Base-by-base conservation (phyloP, 2,329 filamentous ascomycete genomes). In the Aspergillus fumigatiaffinis region DNA sequence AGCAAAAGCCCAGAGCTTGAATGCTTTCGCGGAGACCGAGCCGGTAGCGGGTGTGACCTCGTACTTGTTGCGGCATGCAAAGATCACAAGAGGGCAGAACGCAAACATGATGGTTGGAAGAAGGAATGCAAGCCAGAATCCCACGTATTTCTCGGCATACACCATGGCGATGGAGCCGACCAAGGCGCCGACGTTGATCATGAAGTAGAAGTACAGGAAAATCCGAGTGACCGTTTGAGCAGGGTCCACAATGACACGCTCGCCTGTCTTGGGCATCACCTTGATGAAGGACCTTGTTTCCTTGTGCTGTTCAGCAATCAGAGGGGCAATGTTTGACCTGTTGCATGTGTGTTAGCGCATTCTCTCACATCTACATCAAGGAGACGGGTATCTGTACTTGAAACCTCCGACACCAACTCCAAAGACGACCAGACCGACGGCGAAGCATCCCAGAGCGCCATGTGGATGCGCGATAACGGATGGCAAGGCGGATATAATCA, bases 341-440 rank as follows among this genome's bases (percentile, higher is more conserved):
- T 44, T 23, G 7, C 1, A 3, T 2, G 3, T 20, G 20, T 26
- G 50, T 58, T 48, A 57, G 29, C 12, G 29, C n/a, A 28, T 3
- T 12, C 14, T 9, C 9, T 14, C 7, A 12, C 46, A 4, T 7
- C 20, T 52, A 2, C 17, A 38, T 21, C 38, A 21, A 32, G 17
- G 23, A 29, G 38, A 8, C 1, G 44, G 21, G 12, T 47, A 25
- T 47, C 17, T 44, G 7, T 63, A 67, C 79, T 92, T 92, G 82
- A 92, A 91, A 65, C 90, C 88, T 57, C 89, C 89, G 1, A 88
- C 90, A 42, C 89, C 89, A 35, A 90, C 74, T 21, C 87, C 88
- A 66, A 91, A 83, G 67, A 91, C 80, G 52, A 89, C 74, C 61
- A 89, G 81, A 35, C 85, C 84, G 25, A 86, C 73, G 12, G 87